Conservation (phyloP, 2,329 filamentous ascomycete species). For the Colletotrichum liriopes region DNA sequence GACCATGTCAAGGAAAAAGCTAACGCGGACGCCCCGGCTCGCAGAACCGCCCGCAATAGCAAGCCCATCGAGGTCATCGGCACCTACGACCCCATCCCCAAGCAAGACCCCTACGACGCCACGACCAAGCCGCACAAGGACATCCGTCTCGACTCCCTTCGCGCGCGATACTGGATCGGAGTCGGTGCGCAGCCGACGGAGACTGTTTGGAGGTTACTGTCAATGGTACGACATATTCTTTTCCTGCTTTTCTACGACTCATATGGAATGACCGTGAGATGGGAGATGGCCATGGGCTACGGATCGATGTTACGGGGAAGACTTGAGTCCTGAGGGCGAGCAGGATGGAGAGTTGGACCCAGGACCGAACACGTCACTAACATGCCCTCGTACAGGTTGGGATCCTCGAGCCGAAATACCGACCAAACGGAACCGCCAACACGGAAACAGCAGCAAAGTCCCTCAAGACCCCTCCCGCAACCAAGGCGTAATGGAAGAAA, state of each 20-base stretch:
- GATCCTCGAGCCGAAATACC: slow-evolving; percentile 57
- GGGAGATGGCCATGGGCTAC: not conserved
- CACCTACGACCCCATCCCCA: slow-evolving; percentile 80
- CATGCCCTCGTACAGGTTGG: slow-evolving; percentile 53
- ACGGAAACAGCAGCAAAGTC: slow-evolving; percentile 40
- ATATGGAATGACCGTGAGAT: not conserved
- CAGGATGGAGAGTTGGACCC: not conserved
- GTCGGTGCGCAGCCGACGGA: slow-evolving; percentile 96
- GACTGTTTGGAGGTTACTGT: slow-evolving; percentile 87
- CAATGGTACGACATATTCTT: slow-evolving; percentile 76
- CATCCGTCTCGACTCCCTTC: slow-evolving; percentile 84
- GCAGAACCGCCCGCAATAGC: slow-evolving; percentile 86
- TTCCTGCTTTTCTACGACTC: not conserved
- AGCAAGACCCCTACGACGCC: slow-evolving; percentile 71
- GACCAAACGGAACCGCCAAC: slow-evolving; percentile 38
- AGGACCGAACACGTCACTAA: slow-evolving; percentile 2
- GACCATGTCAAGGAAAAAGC: not conserved
- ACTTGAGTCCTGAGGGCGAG: not conserved
- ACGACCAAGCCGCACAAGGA: slow-evolving; percentile 88
- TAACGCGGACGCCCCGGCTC: not conserved
- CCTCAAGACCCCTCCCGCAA: slow-evolving; percentile 8
- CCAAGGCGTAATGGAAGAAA: not conserved
- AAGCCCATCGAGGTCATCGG: slow-evolving; percentile 95
- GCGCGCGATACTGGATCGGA: slow-evolving; percentile 96
- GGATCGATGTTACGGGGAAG: too few species aligned